phyloP scores from a whole-genome alignment of 352 stramenopile genomes.

The Elongisporangium senticosum region DNA sequence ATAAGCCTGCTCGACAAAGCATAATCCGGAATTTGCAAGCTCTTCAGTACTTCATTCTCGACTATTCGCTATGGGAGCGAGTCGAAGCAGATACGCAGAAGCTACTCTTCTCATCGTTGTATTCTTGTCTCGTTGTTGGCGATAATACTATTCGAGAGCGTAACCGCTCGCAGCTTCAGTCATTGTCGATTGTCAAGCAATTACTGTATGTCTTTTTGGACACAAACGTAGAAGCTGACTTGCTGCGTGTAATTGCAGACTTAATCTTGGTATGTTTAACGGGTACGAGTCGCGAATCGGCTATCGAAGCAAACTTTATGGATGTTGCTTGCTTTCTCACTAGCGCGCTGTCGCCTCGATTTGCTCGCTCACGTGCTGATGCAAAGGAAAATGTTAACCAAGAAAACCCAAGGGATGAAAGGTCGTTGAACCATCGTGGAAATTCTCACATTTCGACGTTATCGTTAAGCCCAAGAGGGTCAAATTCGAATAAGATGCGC shows the following conservation, averaged over 20 bases:
- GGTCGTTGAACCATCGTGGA: not conserved
- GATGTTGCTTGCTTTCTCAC: slow-evolving; percentile 61
- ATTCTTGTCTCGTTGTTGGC: slow-evolving; percentile 44
- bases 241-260: slow-evolving; percentile 57
- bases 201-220: slow-evolving; percentile 69
- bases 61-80: slow-evolving; percentile 67
- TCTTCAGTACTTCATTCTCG: slow-evolving; percentile 66
- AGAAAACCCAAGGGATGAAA: not conserved
- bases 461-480: slow-evolving; percentile 11
- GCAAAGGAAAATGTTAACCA: slow-evolving; percentile 2
- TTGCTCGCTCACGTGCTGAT: slow-evolving; percentile 15
- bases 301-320: slow-evolving; percentile 54
- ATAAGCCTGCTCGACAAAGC: slow-evolving; percentile 20
- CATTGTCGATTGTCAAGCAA: slow-evolving; percentile 55
- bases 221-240: slow-evolving; percentile 30
- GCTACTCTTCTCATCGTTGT: slow-evolving; percentile 58
- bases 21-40: slow-evolving; percentile 56
- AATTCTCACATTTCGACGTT: slow-evolving; percentile 4
- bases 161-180: slow-evolving; percentile 58
- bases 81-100: slow-evolving; percentile 28
- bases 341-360: slow-evolving; percentile 46
- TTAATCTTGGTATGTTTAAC: slow-evolving; percentile 68
- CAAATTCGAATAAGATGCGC: not conserved
- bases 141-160: slow-evolving; percentile 42
- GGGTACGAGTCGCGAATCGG: slow-evolving; percentile 19